Conservation (phyloP, 1,284 basidiomycete genomes). For the Apiotrichum gracile region DNA sequence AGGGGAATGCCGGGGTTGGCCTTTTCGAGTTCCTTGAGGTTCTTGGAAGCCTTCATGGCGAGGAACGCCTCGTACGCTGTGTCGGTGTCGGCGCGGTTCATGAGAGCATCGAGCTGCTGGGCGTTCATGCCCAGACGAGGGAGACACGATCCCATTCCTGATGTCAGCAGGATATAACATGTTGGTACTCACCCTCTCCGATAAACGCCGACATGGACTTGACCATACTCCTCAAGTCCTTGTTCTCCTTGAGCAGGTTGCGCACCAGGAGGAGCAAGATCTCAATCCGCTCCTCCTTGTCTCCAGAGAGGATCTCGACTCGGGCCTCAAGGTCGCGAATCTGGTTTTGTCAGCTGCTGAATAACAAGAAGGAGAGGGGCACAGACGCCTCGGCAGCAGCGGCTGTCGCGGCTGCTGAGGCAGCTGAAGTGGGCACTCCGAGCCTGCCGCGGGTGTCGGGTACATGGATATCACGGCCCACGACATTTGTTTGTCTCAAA, state of each 20-base stretch:
- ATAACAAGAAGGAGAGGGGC: background rate
- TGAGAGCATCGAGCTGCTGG: slow-evolving; percentile 67
- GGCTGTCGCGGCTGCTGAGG: no score
- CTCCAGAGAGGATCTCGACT: slow-evolving; percentile 81
- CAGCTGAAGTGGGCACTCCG: no score
- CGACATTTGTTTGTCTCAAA: no score
- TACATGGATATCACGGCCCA: no score
- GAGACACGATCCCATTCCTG: slow-evolving; percentile 56
- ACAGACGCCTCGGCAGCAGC: no score
- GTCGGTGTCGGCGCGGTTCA: slow-evolving; percentile 80
- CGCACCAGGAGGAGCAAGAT: slow-evolving; percentile 75
- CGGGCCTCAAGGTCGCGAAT: slow-evolving; percentile 87
- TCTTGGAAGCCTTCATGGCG: slow-evolving; percentile 43
- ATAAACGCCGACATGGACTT: slow-evolving; percentile 70
- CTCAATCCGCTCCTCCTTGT: slow-evolving; percentile 75
- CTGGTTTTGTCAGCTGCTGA: slow-evolving; percentile 46
- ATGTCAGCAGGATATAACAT: background rate
- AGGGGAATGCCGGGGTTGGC: slow-evolving; percentile 32
- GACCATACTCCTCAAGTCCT: slow-evolving; percentile 69
- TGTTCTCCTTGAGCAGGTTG: slow-evolving; percentile 85
- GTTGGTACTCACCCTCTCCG: slow-evolving; percentile 64
- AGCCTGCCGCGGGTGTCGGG: no score
- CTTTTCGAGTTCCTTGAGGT: slow-evolving; percentile 31
- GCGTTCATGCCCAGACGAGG: slow-evolving; percentile 67
- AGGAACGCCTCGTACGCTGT: slow-evolving; percentile 84